Evolutionary conservation across 164 flowering plant species (phyloP), one percentile per base, ranked within the genome.

Genomic region (Magnolia sinica): DNA sequence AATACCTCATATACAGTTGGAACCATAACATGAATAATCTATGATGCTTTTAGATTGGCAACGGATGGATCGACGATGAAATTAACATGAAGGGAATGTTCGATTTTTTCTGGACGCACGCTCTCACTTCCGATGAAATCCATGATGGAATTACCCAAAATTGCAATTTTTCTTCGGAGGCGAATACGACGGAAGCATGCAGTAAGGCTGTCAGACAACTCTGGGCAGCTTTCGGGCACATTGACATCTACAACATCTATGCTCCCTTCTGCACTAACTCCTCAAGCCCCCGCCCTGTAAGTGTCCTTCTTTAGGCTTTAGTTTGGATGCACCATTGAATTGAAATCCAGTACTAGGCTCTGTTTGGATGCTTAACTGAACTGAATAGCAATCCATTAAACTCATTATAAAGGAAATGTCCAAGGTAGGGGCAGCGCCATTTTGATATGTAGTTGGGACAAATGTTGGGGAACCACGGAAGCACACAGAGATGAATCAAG

Each of bases 61-160:
- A 91, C 80, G 89, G 92, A 31, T 68, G 18, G 18, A 68, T 68
- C 50, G 71, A 68, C 7, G 49, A 68, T 16, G 88, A 83, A 77
- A 88, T 89, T 1, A 78, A 89, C 68, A 86, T 76, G 3, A 84
- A 76, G 50, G 95, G 91, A 10, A 1, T 86, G 45, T 29, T 89
- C 7, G 91, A 91, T 29, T 89, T 87, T 74, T 89, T 90, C 29
- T 91, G 92, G 94, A 88, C 89, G 70, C 95, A 91, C 75, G 73
- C 88, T 16, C 86, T 91, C 16, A 80, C 87, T 50, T 85, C 92
- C 1, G 91, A 89, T 50, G 78, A 86, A 76, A 71, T 79, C 6
- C 88, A 85, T 45, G 52, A 78, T 5, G 78, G 72, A 16, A 81
- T 83, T n/a, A 82, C 73, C 64, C 52, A 70, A 79, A 86, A 73